phyloP scores from a whole-genome alignment of 257 asterid genomes.

The Prunella vulgaris region DNA sequence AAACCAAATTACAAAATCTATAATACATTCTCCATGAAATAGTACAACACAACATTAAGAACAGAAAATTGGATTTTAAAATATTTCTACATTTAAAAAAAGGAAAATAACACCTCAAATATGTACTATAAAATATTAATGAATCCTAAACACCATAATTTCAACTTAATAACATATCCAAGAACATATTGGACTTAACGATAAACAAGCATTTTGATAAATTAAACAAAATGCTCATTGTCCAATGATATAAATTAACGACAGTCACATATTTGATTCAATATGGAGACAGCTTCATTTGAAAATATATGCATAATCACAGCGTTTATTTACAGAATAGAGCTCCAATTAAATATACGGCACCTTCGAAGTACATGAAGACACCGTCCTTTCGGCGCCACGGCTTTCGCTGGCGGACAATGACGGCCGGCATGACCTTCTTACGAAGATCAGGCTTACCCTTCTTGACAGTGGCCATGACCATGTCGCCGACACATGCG shows the following conservation, averaged over 20 bases:
- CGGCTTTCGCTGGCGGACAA: constrained; percentile 67
- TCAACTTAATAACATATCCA: too few species aligned
- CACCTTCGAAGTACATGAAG: constrained; percentile 74
- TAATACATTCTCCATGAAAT: neutral
- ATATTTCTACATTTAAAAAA: too few species aligned
- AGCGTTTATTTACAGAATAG: neutral
- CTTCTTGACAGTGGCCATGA: constrained; percentile 72
- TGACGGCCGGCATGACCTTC: constrained; percentile 71
- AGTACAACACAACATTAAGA: neutral
- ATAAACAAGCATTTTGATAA: too few species aligned
- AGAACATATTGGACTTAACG: neutral
- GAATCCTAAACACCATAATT: too few species aligned
- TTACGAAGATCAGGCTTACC: constrained; percentile 74
- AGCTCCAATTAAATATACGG: too few species aligned
- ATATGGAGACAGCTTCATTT: neutral
- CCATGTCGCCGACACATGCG: constrained; percentile 75
- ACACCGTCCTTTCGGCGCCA: constrained; percentile 84
- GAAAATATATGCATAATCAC: neutral
- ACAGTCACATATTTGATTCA: neutral
- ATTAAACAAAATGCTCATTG: neutral
- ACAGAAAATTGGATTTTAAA: too few species aligned
- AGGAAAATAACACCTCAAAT: neutral
- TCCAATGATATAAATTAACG: too few species aligned
- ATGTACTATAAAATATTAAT: too few species aligned
- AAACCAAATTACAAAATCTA: neutral